Base-by-base conservation (phyloP, 176 grass and related monocot species). In the Phragmites australis region DNA sequence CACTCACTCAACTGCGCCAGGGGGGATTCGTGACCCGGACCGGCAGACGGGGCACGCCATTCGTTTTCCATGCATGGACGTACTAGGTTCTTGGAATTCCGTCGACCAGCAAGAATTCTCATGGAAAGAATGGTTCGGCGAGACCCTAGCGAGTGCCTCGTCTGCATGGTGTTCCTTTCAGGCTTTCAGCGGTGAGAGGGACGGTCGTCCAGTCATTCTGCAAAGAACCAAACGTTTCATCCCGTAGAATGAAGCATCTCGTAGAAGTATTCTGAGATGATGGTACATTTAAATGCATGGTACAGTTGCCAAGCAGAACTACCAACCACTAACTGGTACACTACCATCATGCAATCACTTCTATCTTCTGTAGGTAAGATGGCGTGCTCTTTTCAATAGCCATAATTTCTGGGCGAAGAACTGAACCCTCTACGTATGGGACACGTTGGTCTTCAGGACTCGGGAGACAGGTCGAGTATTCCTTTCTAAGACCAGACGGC, bases 11-110 rank as follows among this genome's bases (percentile, higher is more conserved):
- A 57, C 68, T 50, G 6, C 32, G 40, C 77, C 31, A 1, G 53
- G 18, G 34, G 32, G 30, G 69, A 70, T 61, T 57, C 63, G 70
- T 6, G 77, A 19, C 9, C 50, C 32, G 57, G 68, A 67, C 77
- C 80, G 74, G 46, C 77, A 53, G 82, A 65, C 11, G 78, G 72
- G 71, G 53, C 82, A 89, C 37, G 76, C 63, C 82, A 18, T 57
- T 70, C 64, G 27, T 68, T 85, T 83, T 81, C 81, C 87, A 84
- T 89, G 87, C 87, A 85, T 11, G 76, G 82, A 84, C 76, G 82
- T 84, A 17, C 76, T 81, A 81, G 50, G 49, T 77, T 26, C 29
- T 16, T 52, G 55, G 57, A 15, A 21, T 34, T 71, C 55, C 25
- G 37, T 45, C 73, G 8, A 16, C 70, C n/a, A 13, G 9, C 3